A percentile compares a stretch with the other conserved stretches of the same genome.
phyloP scores from a whole-genome alignment of 2,329 filamentous ascomycete genomes.

The Rutstroemia sp. region DNA sequence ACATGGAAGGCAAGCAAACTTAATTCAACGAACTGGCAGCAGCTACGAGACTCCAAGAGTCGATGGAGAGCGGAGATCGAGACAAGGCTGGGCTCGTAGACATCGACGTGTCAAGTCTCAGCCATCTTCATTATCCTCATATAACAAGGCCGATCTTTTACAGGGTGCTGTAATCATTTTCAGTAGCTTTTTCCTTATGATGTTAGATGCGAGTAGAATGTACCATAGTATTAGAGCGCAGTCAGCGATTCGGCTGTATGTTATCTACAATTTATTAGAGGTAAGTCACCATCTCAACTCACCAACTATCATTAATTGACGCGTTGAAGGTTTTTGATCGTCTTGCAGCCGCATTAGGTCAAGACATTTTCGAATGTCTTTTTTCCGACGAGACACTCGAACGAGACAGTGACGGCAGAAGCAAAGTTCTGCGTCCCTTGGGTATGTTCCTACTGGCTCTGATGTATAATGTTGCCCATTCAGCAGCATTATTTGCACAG shows the following conservation, averaged over 20 bases:
- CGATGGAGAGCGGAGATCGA: conserved; percentile 22
- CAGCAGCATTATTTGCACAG: conserved; percentile 87
- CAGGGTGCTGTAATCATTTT: conserved; percentile 83
- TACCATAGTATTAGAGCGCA: conserved; percentile 96
- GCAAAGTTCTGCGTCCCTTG: conserved; percentile 80
- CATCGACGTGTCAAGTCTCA: conserved; percentile 76
- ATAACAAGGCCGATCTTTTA: conserved; percentile 91
- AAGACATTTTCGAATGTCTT: conserved; percentile 92
- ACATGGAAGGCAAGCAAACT: conserved; percentile 15
- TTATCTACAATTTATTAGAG: conserved; percentile 97
- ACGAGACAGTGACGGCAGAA: conserved; percentile 77
- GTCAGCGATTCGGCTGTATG: conserved; percentile 95
- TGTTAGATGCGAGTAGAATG: conserved; percentile 91
- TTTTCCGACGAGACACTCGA: conserved; percentile 92
- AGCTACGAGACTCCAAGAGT: conserved; percentile 15
- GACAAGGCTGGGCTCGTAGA: conserved; percentile 29
- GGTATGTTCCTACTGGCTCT: conserved; percentile 87
- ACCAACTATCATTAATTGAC: conserved; percentile 57
- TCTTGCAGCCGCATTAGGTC: conserved; percentile 81
- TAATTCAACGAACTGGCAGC: conserved; percentile 9
- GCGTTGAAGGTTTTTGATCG: conserved; percentile 85
- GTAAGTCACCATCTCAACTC: conserved; percentile 31
- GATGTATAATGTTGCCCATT: conserved; percentile 80
- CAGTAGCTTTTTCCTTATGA: conserved; percentile 80
- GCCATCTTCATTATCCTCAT: conserved; percentile 76